Conservation (phyloP, 2,329 filamentous ascomycete genomes). For the Conoideocrella luteorostrata region DNA sequence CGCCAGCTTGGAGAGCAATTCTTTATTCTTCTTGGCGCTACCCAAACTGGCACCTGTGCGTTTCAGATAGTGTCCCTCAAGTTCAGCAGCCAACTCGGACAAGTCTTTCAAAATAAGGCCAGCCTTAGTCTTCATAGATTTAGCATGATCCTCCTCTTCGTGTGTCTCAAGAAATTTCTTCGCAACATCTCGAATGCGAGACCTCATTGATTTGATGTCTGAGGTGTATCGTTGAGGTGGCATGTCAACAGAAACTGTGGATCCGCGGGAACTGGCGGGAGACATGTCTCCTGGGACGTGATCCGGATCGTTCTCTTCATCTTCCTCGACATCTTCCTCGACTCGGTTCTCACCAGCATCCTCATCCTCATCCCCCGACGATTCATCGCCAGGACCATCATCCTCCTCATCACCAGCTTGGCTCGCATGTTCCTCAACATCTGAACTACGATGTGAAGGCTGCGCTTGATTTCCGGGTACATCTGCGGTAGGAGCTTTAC, state of each 20-base stretch:
- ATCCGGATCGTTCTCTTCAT: slow-evolving; percentile 49
- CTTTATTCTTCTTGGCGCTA: slow-evolving; percentile 40
- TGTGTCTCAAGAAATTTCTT: slow-evolving; percentile 79
- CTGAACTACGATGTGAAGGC: not conserved
- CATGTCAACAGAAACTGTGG: slow-evolving; percentile 57
- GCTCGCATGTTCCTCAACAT: slow-evolving; percentile 11
- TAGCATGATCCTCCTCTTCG: slow-evolving; percentile 66
- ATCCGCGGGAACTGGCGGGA: slow-evolving; percentile 58
- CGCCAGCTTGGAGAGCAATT: slow-evolving; percentile 69
- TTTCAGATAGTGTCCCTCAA: slow-evolving; percentile 63
- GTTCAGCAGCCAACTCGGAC: slow-evolving; percentile 62
- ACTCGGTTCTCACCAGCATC: slow-evolving; percentile 50
- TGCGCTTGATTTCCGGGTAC: not conserved
- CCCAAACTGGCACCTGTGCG: slow-evolving; percentile 40
- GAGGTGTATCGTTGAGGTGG: slow-evolving; percentile 42
- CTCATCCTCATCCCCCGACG: slow-evolving; percentile 35
- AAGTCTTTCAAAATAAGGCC: slow-evolving; percentile 67
- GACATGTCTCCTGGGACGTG: slow-evolving; percentile 51
- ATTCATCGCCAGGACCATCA: slow-evolving; percentile 29
- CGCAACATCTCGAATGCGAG: slow-evolving; percentile 69
- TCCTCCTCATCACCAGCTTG: slow-evolving; percentile 31
- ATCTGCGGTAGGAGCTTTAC: slow-evolving; percentile 18
- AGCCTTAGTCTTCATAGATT: slow-evolving; percentile 72
- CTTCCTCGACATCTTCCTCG: slow-evolving; percentile 39
- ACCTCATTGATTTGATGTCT: slow-evolving; percentile 47